Evolutionary conservation across 306 rosid genomes (phyloP), one percentile per base, ranked within the genome.

Genomic region (Myrica gale): DNA sequence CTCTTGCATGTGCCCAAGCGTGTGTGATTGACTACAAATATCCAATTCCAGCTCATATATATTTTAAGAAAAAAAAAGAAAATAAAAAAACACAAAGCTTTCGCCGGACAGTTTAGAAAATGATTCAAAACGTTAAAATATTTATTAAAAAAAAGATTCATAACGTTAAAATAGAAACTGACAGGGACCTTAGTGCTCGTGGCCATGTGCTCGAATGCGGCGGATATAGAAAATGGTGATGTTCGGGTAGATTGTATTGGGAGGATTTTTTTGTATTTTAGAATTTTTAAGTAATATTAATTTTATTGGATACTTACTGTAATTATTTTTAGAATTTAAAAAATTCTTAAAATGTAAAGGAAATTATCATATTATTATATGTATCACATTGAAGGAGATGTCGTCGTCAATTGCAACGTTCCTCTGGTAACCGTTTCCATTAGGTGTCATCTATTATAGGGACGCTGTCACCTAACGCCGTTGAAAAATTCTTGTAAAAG

Each of bases 161-260:
- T 32, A 57, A 58, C 43, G 15, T 44, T 54, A 20, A 4, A 21
- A 67, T 13, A 20, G 17, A 53, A 43, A 1, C 8, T 46, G 74
- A 48, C 5, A 42, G 32, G 43, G 74, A 81, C 78, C 37, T 57
- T 54, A 9, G 47, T 23, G 72, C 42, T 17, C 37, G 63, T 41
- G 81, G 71, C 79, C 82, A 77, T 73, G 76, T 77, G 76, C 75
- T 5, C 9, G 23, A 50, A 9, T 55, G 69, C 54, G 74, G 46
- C 77, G 52, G 41, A 13, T n/a, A 32, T 37, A 16, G 32, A 13
- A 10, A 12, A 3, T n/a, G n/a, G n/a, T n/a, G n/a, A n/a, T n/a
- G n/a, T n/a, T n/a, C n/a, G n/a, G n/a, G n/a, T n/a, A n/a, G n/a
- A n/a, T n/a, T n/a, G n/a, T n/a, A n/a, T n/a, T n/a, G n/a, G n/a